Evolutionary conservation across 495 filamentous ascomycete species (phyloP), one percentile per base, ranked within the genome.

Genomic region (Tuber umbilicatum): DNA sequence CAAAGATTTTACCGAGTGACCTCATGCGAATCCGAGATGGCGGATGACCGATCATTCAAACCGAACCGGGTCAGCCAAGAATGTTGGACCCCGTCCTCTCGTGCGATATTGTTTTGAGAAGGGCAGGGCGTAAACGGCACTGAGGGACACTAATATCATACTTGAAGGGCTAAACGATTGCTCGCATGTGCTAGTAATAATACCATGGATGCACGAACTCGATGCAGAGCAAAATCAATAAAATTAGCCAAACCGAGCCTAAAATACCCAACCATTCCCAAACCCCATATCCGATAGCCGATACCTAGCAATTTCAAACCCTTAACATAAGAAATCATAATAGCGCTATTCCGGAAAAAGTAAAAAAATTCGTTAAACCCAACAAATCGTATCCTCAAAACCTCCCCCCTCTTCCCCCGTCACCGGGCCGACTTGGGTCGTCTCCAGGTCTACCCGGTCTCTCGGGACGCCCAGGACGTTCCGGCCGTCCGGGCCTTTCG

Each of bases 321-420:
- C 55, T 64, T 64, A 12, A 35, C 14, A 64, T 64, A 35, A 16
- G 14, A 17, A 64, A 64, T 35, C 27, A 35, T 35, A 35, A 64
- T 60, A 60, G 31, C 5, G 6, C 27, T 64, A 35, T 64, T 27
- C 5, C 19, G 27, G 14, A 35, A 64, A 31, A 19, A 19, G n/a
- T n/a, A 64, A 31, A 60, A 64, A 64, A 64, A 64, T 4, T 64
- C 55, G 55, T 64, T 16, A 64, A 64, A 64, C 55, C n/a, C 27
- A 31, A 64, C 10, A 64, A 64, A 31, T 64, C 27, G 6, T 27
- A 17, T 68, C 72, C 4, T 79, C 67, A 31, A 75, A 78, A 9
- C 27, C 42, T 37, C 77, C 74, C 2, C 72, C 14, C 77, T 71
- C n/a, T 72, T 74, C 12, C 75, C 77, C 17, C 75, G 21, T 27